Percentiles rank a stretch among this genome's conserved stretches.
Conservation (phyloP, 495 filamentous ascomycete species). For the Chaetomium cochliodes region DNA sequence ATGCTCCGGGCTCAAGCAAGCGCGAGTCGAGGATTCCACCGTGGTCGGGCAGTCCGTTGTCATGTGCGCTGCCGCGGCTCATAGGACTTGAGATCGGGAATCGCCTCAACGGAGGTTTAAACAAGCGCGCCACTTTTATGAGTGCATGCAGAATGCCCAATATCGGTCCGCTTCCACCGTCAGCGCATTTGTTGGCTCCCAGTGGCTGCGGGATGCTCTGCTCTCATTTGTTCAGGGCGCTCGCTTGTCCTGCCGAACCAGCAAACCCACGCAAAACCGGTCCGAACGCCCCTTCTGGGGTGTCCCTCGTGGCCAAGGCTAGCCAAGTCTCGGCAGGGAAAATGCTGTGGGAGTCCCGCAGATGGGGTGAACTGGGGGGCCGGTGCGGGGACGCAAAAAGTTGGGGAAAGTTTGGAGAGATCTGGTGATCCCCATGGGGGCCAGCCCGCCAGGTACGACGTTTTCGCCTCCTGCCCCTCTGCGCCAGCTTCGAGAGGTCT, state of each 20-base stretch:
- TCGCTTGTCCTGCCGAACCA: slow-evolving; percentile 22
- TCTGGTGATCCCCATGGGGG: slow-evolving; percentile 25
- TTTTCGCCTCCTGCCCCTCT: slow-evolving; percentile 16
- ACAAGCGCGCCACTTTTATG: slow-evolving; percentile 2
- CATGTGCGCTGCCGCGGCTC: background rate
- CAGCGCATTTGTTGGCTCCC: slow-evolving; percentile 18
- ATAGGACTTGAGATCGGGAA: background rate
- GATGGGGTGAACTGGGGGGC: slow-evolving; percentile 12
- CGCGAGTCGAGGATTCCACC: slow-evolving; percentile 1
- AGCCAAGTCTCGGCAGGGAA: slow-evolving; percentile 31
- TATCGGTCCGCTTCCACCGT: slow-evolving; percentile 32
- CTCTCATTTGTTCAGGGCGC: slow-evolving; percentile 24
- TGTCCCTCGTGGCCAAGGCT: slow-evolving; percentile 19
- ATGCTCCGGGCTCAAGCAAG: background rate
- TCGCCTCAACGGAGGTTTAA: background rate
- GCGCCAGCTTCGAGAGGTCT: slow-evolving; percentile 3
- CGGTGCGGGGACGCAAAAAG: slow-evolving; percentile 22
- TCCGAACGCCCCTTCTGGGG: slow-evolving; percentile 29
- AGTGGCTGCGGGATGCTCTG: slow-evolving; percentile 12
- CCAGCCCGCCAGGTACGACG: background rate
- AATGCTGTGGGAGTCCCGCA: slow-evolving; percentile 15
- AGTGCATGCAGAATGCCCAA: slow-evolving; percentile 10
- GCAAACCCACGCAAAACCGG: slow-evolving; percentile 32
- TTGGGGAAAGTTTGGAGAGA: slow-evolving; percentile 37
- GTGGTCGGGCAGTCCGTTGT: background rate